Percentiles rank a stretch among this genome's conserved stretches.
Evolutionary conservation across 2,329 filamentous ascomycete species (phyloP).

Genomic region (Clarireedia monteithiana): DNA sequence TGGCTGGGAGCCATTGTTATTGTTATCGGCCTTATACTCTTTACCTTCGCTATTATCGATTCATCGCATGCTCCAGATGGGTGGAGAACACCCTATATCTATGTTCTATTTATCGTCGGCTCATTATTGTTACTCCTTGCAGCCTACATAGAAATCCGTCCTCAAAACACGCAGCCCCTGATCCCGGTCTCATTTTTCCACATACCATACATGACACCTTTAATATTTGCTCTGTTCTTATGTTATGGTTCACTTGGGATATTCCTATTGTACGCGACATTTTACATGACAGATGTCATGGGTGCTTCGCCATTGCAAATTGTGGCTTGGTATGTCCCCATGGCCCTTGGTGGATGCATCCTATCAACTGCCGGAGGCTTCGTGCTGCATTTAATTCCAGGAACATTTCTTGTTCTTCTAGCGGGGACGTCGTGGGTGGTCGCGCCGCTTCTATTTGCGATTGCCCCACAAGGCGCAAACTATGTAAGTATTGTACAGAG

Average conservation of each 20-base stretch:
- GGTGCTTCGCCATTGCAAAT: conserved; percentile 44
- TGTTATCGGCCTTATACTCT: conserved; percentile 56
- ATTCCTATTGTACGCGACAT: conserved; percentile 61
- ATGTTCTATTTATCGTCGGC: conserved; percentile 56
- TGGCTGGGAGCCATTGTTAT: conserved; percentile 56
- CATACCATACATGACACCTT: conserved; percentile 59
- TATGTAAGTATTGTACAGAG: conserved; percentile 14
- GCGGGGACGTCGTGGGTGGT: conserved; percentile 45
- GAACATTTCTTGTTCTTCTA: conserved; percentile 44
- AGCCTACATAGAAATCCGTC: conserved; percentile 63
- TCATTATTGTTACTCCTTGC: conserved; percentile 49
- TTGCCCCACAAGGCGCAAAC: conserved; percentile 35
- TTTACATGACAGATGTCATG: conserved; percentile 53
- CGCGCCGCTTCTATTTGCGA: conserved; percentile 45
- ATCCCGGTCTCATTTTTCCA: conserved; percentile 63
- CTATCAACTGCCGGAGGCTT: conserved; percentile 54
- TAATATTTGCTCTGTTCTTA: conserved; percentile 54
- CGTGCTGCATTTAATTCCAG: conserved; percentile 46
- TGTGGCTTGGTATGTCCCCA: conserved; percentile 55
- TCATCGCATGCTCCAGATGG: conserved; percentile 59
- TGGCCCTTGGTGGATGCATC: conserved; percentile 60
- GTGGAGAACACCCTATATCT: conserved; percentile 69
- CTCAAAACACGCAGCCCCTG: conserved; percentile 57
- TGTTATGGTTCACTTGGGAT: conserved; percentile 62
- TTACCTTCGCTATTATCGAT: conserved; percentile 70